Base-by-base conservation (phyloP, 2,329 filamentous ascomycete species). In the Penicillium sp. region DNA sequence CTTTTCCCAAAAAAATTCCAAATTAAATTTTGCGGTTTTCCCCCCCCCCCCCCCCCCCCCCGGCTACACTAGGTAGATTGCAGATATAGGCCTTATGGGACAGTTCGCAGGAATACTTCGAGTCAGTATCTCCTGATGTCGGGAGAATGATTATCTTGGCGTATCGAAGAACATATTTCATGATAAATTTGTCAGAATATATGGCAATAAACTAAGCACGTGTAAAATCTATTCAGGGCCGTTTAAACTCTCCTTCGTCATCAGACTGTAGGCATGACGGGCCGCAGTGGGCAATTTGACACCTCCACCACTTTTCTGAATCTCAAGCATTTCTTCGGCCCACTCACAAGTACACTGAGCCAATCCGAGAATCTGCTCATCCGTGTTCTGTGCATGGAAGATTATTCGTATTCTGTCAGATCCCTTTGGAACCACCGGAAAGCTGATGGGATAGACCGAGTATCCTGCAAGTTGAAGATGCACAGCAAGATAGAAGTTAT, bases 371-470 rank as follows among this genome's bases (percentile, higher is more conserved):
- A 45, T 21, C 16, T 45, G 23, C 6, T 24, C 42, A 24, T 45
- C 49, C 0, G 79, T 84, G 54, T 88, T 88, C 0, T 78, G 82
- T 0, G 84, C 84, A 66, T 88, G 85, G 1, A 88, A 67, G 65
- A 85, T 87, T 0, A 88, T 71, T 9, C 86, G 72, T 0, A 88
- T 79, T 13, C 86, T 72, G 64, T 86, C 82, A 1, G 73, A 79
- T 0, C 84, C 84, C 4, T 64, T 68, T 0, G 84, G 83, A 2
- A 88, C 86, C 0, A 85, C 87, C 0, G 86, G 86, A 2, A 40
- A 55, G 21, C 29, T 24, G 18, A 58, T 40, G 7, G 83, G 78
- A 18, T 87, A 80, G 5, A 87, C 87, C 0, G 84, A 83, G 0
- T 83, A 84, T 16, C 40, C 40, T 21, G 36, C 48, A 9, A 42